These are phyloP conservation scores for Mucor circinelloides DNA, from an alignment of 371 early-diverging fungal species.

Conservation along the genomic window DNA sequence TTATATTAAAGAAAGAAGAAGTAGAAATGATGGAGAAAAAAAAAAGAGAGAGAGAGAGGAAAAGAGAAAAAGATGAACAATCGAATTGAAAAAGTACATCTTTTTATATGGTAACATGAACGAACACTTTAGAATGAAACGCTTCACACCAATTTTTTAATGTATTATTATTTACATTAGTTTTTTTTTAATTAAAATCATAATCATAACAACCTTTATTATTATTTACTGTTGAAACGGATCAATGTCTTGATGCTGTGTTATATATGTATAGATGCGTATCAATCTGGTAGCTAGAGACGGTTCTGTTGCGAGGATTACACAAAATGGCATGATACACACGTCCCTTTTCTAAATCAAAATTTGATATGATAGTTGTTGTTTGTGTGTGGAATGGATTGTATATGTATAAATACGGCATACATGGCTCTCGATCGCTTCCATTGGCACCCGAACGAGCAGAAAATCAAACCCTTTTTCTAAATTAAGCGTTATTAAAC, in stretches of 20 bases:
- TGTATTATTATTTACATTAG: slow-evolving; percentile 14
- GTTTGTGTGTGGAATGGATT: slow-evolving; percentile 20
- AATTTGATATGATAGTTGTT: not conserved
- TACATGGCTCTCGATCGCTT: slow-evolving; percentile 5
- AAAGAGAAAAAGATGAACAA: slow-evolving; percentile 4
- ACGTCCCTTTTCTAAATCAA: slow-evolving; percentile 2
- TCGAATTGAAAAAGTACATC: not conserved
- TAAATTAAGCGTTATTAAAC: slow-evolving; percentile 21
- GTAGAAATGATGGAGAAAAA: not conserved
- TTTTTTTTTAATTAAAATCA: slow-evolving; percentile 15
- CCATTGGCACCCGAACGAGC: not conserved
- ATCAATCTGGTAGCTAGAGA: not conserved
- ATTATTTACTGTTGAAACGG: not conserved
- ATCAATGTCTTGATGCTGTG: not conserved
- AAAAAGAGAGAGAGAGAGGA: not conserved
- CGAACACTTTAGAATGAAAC: slow-evolving; percentile 10
- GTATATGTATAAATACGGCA: slow-evolving; percentile 10
- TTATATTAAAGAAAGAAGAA: not conserved
- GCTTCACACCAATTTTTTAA: slow-evolving; percentile 13
- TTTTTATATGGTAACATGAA: not conserved
- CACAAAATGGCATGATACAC: slow-evolving; percentile 4
- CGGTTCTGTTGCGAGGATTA: not conserved
- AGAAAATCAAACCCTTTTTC: slow-evolving; percentile 2
- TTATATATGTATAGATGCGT: not conserved
- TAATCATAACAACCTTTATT: slow-evolving; percentile 9